Evolutionary conservation across 1,284 basidiomycete species (phyloP).

Genomic region (Coriolopsis trogii): DNA sequence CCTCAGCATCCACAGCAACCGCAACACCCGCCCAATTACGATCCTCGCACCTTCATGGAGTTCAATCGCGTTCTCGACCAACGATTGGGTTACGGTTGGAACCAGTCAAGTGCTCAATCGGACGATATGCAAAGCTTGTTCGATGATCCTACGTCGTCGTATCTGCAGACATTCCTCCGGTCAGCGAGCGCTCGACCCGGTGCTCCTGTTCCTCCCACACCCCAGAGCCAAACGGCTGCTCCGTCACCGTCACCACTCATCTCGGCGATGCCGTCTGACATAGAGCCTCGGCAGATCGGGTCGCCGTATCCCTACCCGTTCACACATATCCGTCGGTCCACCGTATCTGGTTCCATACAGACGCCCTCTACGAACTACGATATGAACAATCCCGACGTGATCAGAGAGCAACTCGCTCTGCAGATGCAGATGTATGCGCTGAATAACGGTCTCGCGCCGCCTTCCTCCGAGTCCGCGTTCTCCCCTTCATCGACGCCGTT

Average conservation of each 20-base stretch:
- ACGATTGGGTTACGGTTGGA: slow-evolving; percentile 21
- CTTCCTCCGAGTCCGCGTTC: slow-evolving; percentile 69
- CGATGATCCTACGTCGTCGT: slow-evolving; percentile 58
- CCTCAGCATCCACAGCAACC: slow-evolving; percentile 24
- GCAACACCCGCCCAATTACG: slow-evolving; percentile 22
- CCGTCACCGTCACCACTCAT: slow-evolving; percentile 66
- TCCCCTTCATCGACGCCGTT: slow-evolving; percentile 74
- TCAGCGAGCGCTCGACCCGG: slow-evolving; percentile 56
- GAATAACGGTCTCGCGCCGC: slow-evolving; percentile 57
- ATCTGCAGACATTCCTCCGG: slow-evolving; percentile 59
- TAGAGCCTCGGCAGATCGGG: slow-evolving; percentile 50
- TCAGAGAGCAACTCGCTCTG: slow-evolving; percentile 67
- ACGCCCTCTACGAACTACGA: slow-evolving; percentile 52
- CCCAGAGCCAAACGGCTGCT: slow-evolving; percentile 70
- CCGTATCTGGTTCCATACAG: slow-evolving; percentile 40
- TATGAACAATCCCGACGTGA: slow-evolving; percentile 49
- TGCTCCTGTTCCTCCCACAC: slow-evolving; percentile 76
- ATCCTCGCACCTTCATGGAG: slow-evolving; percentile 17
- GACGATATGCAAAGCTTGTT: slow-evolving; percentile 56
- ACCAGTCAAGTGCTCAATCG: slow-evolving; percentile 35
- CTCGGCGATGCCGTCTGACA: slow-evolving; percentile 43
- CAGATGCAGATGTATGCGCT: slow-evolving; percentile 79
- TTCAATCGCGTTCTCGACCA: slow-evolving; percentile 19
- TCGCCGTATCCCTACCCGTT: slow-evolving; percentile 80
- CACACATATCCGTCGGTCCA: slow-evolving; percentile 62